Base-by-base conservation (phyloP, 371 early-diverging fungal genomes). In the Saksenaea oblongispora region DNA sequence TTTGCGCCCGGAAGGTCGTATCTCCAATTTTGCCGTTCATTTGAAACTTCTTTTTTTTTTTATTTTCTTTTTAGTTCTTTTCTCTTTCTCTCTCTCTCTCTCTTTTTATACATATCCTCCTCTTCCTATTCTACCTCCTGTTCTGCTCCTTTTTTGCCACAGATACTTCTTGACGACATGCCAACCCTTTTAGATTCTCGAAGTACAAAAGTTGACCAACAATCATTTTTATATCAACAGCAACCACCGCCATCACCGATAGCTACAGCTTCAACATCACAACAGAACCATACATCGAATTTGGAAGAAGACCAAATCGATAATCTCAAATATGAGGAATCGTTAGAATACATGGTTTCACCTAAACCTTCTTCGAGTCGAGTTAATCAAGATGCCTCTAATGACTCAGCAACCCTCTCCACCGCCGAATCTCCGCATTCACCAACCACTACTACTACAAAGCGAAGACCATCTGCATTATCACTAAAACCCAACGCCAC, bases 361-460 rank as follows among this genome's bases (percentile, higher is more conserved):
- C 66, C 66, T 44, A 69, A 62, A 56, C 66, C 66, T 9, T 71
- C 68, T 8, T 62, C 28, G 11, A 63, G 63, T 54, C 56, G 70
- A 14, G 58, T 47, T 10, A 47, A 47, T 22, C 51, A 47, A 22
- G 51, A 47, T 17, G 22, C 24, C 4, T 18, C 17, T 11, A 47
- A 22, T 22, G 51, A 47, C 22, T n/a, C 22, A 47, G 2, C 51
- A 10, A 47, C n/a, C 22, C n/a, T 47, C 9, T 22, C 51, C 51
- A 22, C 9, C 11, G 51, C 22, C 10, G 51, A 47, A 47, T 47
- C 51, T 47, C 51, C 51, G 51, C 51, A 47, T 47, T 47, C 51
- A n/a, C n/a, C 51, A 22, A 47, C 18, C 11, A 18, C 51, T 8
- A 47, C 51, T 47, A 47, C 51, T 10, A 5, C 51, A 22, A 47